Evolutionary conservation across 108 stramenopile species (phyloP).

Genomic region (Fragilariopsis cylindrus): DNA sequence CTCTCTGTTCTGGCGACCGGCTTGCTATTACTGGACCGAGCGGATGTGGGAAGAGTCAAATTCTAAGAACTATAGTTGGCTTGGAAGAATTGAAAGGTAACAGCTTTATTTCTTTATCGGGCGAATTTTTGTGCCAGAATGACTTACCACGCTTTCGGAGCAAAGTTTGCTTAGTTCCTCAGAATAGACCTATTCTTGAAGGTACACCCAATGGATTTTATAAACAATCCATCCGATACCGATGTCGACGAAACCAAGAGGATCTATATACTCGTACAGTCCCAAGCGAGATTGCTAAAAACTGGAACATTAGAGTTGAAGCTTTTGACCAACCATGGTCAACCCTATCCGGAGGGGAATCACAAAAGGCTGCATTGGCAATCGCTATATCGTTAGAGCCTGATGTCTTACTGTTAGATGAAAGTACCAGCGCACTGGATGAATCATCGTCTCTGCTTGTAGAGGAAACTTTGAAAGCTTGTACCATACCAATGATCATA

Average conservation of each 20-base stretch:
- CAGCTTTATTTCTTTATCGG: background rate
- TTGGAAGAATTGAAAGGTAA: constrained; percentile 39
- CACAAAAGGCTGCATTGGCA: constrained; percentile 78
- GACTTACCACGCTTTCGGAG: constrained; percentile 47
- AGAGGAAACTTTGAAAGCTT: constrained; percentile 43
- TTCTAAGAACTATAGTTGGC: constrained; percentile 67
- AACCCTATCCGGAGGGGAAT: constrained; percentile 81
- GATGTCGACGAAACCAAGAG: background rate
- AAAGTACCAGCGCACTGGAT: constrained; percentile 66
- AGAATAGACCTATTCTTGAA: constrained; percentile 46
- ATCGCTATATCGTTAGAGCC: constrained; percentile 67
- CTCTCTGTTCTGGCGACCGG: constrained; percentile 17
- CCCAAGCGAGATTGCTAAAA: constrained; percentile 9
- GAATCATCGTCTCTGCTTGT: constrained; percentile 37
- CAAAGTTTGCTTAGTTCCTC: constrained; percentile 73
- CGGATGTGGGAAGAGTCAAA: constrained; percentile 75
- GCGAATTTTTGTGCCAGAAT: background rate
- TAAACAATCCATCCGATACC: constrained; percentile 21
- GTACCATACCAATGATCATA: constrained; percentile 39
- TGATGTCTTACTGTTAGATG: constrained; percentile 68
- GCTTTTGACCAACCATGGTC: constrained; percentile 62
- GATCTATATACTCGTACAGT: background rate
- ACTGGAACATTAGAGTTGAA: constrained; percentile 27
- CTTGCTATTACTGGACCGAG: constrained; percentile 38
- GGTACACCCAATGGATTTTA: constrained; percentile 58